Evolutionary conservation across 345 rosid species (phyloP), one percentile per base, ranked within the genome.

Genomic region (Sapria himalayana): DNA sequence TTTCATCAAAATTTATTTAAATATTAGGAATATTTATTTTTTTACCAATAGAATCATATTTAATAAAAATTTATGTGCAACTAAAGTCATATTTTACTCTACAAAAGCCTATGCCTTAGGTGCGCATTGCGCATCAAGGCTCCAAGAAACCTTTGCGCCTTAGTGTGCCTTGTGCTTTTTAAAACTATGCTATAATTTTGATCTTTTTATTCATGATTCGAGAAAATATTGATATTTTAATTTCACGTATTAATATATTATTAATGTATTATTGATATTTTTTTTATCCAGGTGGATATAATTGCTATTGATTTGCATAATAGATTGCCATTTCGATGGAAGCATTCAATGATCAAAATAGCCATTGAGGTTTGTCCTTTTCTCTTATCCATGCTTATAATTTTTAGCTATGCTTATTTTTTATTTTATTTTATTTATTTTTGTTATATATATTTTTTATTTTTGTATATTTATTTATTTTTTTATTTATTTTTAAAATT

Each of bases 251-350:
- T 8, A 15, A 2, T 7, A 36, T 3, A 7, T 36, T 8, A n/a
- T n/a, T 7, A 7, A 36, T 37, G 5, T 10, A n/a, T n/a, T n/a
- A n/a, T n/a, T n/a, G n/a, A n/a, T n/a, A n/a, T n/a, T n/a, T 8
- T 38, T 38, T 6, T 41, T 17, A 14, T 32, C 7, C 50, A 85
- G 96, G 79, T 86, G 51, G 71, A 86, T 66, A 55, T 86, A 24
- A 74, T 81, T 61, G 55, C 86, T 18, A 68, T 81, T 51, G 71
- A 78, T 62, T 78, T 75, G 22, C 43, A 72, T 2, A 72, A 68
- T 42, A 78, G 64, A 61, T n/a, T 63, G 65, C 63, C 57, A 5
- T 85, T 85, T 40, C 64, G 81, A 45, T 64, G 75, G 67, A 78
- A 62, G 63, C 60, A 52, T 39, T 66, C 56, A 0, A 54, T 61